Conservation (phyloP, 805 yeast species). For the Candida rishiriensis region DNA sequence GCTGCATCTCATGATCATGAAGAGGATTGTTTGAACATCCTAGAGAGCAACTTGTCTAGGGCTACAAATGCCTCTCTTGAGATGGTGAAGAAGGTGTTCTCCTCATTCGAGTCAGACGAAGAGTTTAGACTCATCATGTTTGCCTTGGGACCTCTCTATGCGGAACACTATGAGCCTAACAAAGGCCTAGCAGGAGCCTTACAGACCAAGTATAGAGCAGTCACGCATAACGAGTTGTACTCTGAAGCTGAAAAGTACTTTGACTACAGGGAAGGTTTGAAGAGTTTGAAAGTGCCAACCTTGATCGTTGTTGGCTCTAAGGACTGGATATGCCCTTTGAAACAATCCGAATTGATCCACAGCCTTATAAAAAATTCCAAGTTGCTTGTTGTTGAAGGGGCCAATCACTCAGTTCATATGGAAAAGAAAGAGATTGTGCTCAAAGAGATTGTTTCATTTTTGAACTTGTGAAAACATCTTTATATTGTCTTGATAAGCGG, state of each 20-base stretch:
- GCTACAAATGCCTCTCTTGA: slow-evolving; percentile 17
- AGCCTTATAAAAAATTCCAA: slow-evolving; percentile 12
- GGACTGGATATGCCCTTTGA: slow-evolving; percentile 24
- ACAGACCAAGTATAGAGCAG: slow-evolving; percentile 15
- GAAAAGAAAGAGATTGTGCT: slow-evolving; percentile 14
- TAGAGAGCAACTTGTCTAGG: slow-evolving; percentile 10
- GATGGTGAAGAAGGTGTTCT: slow-evolving; percentile 21
- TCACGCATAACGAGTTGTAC: slow-evolving; percentile 21
- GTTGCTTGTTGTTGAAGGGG: slow-evolving; percentile 11
- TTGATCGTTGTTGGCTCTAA: slow-evolving; percentile 18
- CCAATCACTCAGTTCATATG: slow-evolving; percentile 21
- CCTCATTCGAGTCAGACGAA: slow-evolving; percentile 20
- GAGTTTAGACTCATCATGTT: slow-evolving; percentile 23
- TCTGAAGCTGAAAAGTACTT: slow-evolving; percentile 22
- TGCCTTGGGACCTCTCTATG: slow-evolving; percentile 21
- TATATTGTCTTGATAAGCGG: too few species aligned
- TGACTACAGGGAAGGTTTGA: slow-evolving; percentile 14
- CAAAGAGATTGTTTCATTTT: slow-evolving; percentile 4
- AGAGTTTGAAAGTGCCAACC: slow-evolving; percentile 13
- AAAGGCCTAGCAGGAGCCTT: slow-evolving; percentile 12
- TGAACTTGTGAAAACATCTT: background rate
- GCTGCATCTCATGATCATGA: slow-evolving; percentile 24
- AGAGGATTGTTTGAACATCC: slow-evolving; percentile 11
- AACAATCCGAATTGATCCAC: slow-evolving; percentile 13
- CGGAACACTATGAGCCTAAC: slow-evolving; percentile 20